phyloP scores from a whole-genome alignment of 192 early-diverging fungal genomes.

The Jimgerdemannia lactiflua region DNA sequence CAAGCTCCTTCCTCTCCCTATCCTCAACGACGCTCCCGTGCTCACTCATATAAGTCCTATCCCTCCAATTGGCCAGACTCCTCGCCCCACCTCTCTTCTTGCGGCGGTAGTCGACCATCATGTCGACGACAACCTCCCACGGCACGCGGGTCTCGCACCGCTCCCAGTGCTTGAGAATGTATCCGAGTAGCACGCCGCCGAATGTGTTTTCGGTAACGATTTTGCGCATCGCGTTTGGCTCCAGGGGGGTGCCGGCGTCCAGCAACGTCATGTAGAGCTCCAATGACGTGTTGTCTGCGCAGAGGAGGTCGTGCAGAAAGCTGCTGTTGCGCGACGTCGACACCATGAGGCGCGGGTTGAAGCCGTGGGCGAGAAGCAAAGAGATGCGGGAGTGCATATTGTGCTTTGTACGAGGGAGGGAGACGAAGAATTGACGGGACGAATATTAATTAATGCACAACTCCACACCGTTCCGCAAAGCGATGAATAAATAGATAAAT shows the following conservation, averaged over 20 bases:
- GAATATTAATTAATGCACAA: slow-evolving; percentile 1
- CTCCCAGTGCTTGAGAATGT: slow-evolving; percentile 1
- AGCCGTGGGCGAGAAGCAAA: background rate
- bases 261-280: background rate
- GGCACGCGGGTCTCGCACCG: background rate
- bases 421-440: too few species aligned
- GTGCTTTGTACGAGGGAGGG: background rate
- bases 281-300: background rate
- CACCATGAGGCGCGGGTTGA: background rate
- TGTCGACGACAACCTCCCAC: slow-evolving; percentile 2
- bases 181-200: slow-evolving; percentile 1
- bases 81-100: too few species aligned
- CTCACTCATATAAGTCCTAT: too few species aligned
- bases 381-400: background rate
- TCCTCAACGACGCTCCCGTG: too few species aligned
- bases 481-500: background rate
- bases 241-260: background rate
- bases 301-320: background rate
- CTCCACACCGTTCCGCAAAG: background rate
- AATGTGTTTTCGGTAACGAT: background rate
- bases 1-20: too few species aligned
- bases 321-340: background rate
- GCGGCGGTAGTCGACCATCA: slow-evolving; percentile 4
- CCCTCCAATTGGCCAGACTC: too few species aligned
- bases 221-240: background rate